Conservation (phyloP, 2,329 filamentous ascomycete species). For the Pseudohalonectria lignicola region DNA sequence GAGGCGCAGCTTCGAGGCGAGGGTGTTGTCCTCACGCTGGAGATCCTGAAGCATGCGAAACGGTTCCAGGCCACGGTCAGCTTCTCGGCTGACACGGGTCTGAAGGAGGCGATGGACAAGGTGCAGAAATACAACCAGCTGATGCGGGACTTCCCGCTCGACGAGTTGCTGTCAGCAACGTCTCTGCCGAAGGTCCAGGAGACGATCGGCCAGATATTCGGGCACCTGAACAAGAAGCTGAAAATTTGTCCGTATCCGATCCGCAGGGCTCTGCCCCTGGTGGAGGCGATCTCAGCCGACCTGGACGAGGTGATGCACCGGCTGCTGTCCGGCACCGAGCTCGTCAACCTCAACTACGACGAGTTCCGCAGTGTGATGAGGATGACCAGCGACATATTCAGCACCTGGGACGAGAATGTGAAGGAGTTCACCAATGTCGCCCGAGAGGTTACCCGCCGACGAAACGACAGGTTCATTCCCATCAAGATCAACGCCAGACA, state of each 20-base stretch:
- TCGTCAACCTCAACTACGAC: constrained; percentile 85
- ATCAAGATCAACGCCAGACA: constrained; percentile 92
- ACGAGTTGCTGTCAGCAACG: constrained; percentile 87
- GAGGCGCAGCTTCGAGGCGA: constrained; percentile 81
- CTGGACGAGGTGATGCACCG: constrained; percentile 78
- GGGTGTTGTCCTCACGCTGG: constrained; percentile 81
- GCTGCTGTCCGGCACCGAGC: constrained; percentile 71
- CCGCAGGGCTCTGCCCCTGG: constrained; percentile 79
- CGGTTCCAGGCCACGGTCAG: constrained; percentile 96
- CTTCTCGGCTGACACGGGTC: constrained; percentile 87
- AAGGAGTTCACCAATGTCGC: constrained; percentile 98
- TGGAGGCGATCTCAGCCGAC: constrained; percentile 92
- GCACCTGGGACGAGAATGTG: constrained; percentile 86
- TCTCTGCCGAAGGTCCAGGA: constrained; percentile 83
- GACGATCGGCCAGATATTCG: constrained; percentile 80
- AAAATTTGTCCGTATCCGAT: constrained; percentile 95
- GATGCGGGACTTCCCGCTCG: constrained; percentile 95
- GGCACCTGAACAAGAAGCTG: constrained; percentile 94
- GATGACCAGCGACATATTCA: constrained; percentile 76
- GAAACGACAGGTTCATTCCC: constrained; percentile 96
- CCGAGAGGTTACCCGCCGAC: constrained; percentile 82
- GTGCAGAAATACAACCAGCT: constrained; percentile 98
- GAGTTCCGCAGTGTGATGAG: constrained; percentile 84
- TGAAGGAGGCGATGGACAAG: constrained; percentile 91
- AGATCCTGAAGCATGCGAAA: constrained; percentile 93